Evolutionary conservation across 768 basidiomycete species (phyloP).

Genomic region (Trametes sanguinea): DNA sequence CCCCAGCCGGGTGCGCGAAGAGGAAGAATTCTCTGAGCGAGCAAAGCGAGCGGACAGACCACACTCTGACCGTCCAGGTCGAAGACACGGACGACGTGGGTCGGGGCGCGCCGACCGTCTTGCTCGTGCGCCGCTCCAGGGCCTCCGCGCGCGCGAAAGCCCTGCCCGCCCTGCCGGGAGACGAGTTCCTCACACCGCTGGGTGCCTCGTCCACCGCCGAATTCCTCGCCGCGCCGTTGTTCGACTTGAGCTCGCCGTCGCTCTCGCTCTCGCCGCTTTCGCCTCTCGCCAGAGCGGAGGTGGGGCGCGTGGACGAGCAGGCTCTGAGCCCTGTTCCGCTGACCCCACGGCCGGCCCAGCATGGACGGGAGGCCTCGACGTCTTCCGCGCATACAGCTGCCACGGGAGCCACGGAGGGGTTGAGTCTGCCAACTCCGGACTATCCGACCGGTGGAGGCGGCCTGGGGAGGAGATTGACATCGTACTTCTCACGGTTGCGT

Average conservation of each 20-base stretch:
- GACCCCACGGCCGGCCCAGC: slow-evolving; percentile 21
- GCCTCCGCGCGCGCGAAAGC: slow-evolving; percentile 13
- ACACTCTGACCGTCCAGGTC: slow-evolving; percentile 26
- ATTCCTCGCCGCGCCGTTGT: neutral
- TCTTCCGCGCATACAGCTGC: slow-evolving; percentile 3
- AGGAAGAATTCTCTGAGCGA: slow-evolving; percentile 8
- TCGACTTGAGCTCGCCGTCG: neutral
- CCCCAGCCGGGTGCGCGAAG: neutral
- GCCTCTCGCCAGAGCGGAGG: neutral
- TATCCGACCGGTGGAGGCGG: slow-evolving; percentile 11
- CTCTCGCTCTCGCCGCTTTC: neutral
- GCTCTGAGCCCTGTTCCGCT: slow-evolving; percentile 24
- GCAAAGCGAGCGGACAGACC: slow-evolving; percentile 16
- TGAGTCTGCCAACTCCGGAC: slow-evolving; percentile 27
- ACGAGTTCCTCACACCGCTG: neutral
- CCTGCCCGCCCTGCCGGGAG: slow-evolving; percentile 12
- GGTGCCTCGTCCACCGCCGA: neutral
- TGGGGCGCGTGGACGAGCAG: neutral
- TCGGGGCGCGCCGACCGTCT: slow-evolving; percentile 20
- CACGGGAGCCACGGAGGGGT: slow-evolving; percentile 6
- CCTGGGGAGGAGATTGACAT: slow-evolving; percentile 6
- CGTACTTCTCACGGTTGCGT: slow-evolving; percentile 17
- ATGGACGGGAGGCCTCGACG: slow-evolving; percentile 1
- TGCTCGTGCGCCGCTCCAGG: slow-evolving; percentile 22
- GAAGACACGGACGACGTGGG: slow-evolving; percentile 24